Base-by-base conservation (phyloP, 2,329 filamentous ascomycete species). In the Cladophialophora bantiana region DNA sequence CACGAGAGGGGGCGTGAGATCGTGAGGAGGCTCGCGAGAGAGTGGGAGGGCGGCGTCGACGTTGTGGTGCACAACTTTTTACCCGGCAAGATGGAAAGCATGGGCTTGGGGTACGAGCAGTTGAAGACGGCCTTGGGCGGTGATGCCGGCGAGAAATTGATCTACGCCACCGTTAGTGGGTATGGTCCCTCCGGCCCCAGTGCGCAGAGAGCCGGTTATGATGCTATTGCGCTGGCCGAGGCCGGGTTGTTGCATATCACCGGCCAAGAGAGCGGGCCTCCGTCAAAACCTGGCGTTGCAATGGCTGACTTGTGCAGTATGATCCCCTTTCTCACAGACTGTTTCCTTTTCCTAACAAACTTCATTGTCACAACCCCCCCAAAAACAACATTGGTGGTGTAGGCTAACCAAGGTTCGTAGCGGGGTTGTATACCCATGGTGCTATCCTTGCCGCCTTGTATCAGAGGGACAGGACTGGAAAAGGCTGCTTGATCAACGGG, bases 81-180 rank as follows among this genome's bases (percentile, higher is more conserved):
- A 13, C 83, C 83, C 0, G 80, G 81, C 1, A 81, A 80, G 62
- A 77, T 86, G 1, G 81, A 81, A 0, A 72, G 75, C 0, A 76
- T 81, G 26, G 83, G 84, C 0, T 70, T 84, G 4, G 78, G 78
- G 1, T 74, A 77, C 0, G 76, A 78, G 7, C 76, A 78, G 0
- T 73, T 86, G 0, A 70, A 74, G 1, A n/a, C 2, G 12, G 31
- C 34, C 18, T 26, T 50, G 45, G 45, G 45, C 36, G 38, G 26
- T 4, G 18, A 13, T 5, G 59, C 31, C 2, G 70, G 73, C 32
- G 58, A 78, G 2, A 84, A 83, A 36, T 77, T 88, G 13, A 78
- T 88, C 40, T 76, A 81, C 6, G 85, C 83, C 1, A 85, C 80
- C 53, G 70, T 88, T 15, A 85, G 83, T 1, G 85, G 86, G 0